Evolutionary conservation across 108 stramenopile genomes (phyloP), one percentile per base, ranked within the genome.

Genomic region (Nannochloropsis salina): DNA sequence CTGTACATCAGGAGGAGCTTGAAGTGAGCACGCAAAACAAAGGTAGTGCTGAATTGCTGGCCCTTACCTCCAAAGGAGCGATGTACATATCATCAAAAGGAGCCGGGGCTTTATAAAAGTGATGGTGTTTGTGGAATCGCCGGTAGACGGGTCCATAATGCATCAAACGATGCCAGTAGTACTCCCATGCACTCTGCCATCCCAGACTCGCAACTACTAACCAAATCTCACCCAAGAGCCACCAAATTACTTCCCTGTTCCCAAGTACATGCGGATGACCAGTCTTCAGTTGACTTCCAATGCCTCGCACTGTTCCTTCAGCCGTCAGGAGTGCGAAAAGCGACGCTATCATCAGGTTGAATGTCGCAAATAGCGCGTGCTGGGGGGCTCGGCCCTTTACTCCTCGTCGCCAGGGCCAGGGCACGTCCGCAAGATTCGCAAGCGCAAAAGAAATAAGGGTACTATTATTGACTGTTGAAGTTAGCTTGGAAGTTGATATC

Each of bases 111-210:
- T 90, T 90, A 85, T 90, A 90, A 82, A 41, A 80, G 20, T 90
- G 90, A 40, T 90, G 90, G 31, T 86, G 47, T 45, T 90, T 90
- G 88, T 90, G 90, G 45, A 90, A 81, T 9, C 82, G 47, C 44
- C 41, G 20, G 81, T 90, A 90, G 22, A 87, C 47, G 82, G 40
- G 18, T 12, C 43, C 80, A 12, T 82, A 9, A 43, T 90, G 90
- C 90, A 90, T 88, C 8, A 88, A 82, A 42, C 86, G 84, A 43
- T 90, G 89, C 89, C 89, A 90, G 81, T 90, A 90, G 80, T 87
- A 90, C 81, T 90, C 89, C 81, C 87, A 44, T 40, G 88, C 80
- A 79, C 87, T 44, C 44, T 90, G 86, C 87, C 87, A 90, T 10
- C 41, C 43, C 22, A 87, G 42, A 8, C 87, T 80, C 42, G 42